These are phyloP conservation scores for Lipomyces chichibuensis DNA, from an alignment of 805 yeast genomes.

Conservation along the genomic window DNA sequence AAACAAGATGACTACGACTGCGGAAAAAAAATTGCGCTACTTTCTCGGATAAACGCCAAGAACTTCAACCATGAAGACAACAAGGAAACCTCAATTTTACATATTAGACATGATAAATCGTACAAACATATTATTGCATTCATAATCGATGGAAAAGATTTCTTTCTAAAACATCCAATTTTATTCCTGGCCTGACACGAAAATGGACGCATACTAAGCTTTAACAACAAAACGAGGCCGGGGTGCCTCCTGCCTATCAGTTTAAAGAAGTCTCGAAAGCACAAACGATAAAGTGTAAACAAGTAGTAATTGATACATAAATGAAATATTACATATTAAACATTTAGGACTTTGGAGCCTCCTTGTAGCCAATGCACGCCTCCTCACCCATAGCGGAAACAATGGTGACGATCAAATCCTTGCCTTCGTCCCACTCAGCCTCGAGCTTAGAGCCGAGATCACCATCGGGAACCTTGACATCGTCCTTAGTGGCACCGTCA, in stretches of 20 bases:
- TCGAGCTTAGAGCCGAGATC: slow-evolving; percentile 94
- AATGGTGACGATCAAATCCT: slow-evolving; percentile 95
- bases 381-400: slow-evolving; percentile 99
- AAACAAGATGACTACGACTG: neutral
- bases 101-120: neutral
- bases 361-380: slow-evolving; percentile 98
- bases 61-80: neutral
- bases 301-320: slow-evolving; percentile 2
- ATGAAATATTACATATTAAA: slow-evolving; percentile 1
- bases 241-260: slow-evolving; percentile 10
- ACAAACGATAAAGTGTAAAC: slow-evolving; percentile 3
- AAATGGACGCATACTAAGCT: neutral
- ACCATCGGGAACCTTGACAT: slow-evolving; percentile 97
- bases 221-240: slow-evolving; percentile 2
- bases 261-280: neutral
- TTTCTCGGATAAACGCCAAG: neutral
- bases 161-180: slow-evolving; percentile 8
- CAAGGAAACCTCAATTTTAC: neutral
- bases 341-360: slow-evolving; percentile 74
- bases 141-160: neutral
- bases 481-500: slow-evolving; percentile 99
- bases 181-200: slow-evolving; percentile 18
- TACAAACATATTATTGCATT: neutral
- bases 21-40: neutral
- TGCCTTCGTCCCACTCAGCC: slow-evolving; percentile 95